Base-by-base conservation (phyloP, 148 eudicot genomes). In the Hydrangea macrophylla region DNA sequence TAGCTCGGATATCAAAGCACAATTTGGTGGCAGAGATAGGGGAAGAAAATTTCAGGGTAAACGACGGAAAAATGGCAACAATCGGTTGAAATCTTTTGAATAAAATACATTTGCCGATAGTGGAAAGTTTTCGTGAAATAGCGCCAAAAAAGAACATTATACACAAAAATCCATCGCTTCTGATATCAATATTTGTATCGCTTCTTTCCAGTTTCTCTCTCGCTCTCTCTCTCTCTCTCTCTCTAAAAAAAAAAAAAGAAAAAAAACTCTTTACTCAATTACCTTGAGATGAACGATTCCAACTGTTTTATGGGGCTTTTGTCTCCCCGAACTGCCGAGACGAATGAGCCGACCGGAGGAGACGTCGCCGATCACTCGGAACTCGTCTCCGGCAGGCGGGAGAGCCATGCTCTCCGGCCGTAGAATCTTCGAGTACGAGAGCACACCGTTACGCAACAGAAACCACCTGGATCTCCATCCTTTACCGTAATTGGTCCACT, bases 391-490 rank as follows among this genome's bases (percentile, higher is more conserved):
- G 58, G 76, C 35, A 0, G 77, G 65, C 15, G 54, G 48, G 23
- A 62, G 55, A 37, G 73, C 68, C 6, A 79, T 75, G 9, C 22
- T 79, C 7, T 82, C 84, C 35, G 73, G 85, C 62, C 76, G 76
- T 25, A 69, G 77, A 58, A 79, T 79, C 82, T 84, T 90, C 9
- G 82, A 82, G 60, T 90, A 90, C 0, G 89, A 88, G 2, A 86
- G 39, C 2, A 87, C 82, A 13, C 89, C 93, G 36, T 89, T 80
- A 0, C 85, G 82, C n/a, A 90, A 69, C 17, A 85, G 64, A 42
- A 90, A 90, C 97, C 93, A 90, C 58, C 97, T 66, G 22, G 97
- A 86, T 82, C 93, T 85, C 97, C 97, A 90, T 6, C 97, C 97
- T 50, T 88, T 90, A 9, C 90, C 80, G 73, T 86, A 90, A 65